These are phyloP conservation scores for Kalmusia sp. DNA, from an alignment of 2,329 filamentous ascomycete species.

Conservation along the genomic window DNA sequence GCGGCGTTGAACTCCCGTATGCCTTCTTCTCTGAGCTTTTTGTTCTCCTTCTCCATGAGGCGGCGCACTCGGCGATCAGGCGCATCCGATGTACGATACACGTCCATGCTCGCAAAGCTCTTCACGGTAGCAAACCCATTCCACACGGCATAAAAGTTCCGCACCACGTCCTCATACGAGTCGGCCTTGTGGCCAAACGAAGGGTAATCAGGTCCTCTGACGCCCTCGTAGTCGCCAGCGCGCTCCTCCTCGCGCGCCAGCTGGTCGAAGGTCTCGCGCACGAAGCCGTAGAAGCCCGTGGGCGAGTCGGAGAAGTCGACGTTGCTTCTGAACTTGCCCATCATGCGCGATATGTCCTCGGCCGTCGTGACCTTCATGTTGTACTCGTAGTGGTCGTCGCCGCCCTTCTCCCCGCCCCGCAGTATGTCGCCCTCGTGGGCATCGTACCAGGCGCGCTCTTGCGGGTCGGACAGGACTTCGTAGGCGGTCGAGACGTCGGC, in stretches of 20 bases:
- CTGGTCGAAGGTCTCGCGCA: slow-evolving; percentile 78
- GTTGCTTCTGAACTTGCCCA: slow-evolving; percentile 79
- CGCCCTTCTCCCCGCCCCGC: slow-evolving; percentile 63
- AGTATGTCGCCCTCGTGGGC: slow-evolving; percentile 88
- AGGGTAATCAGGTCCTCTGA: slow-evolving; percentile 72
- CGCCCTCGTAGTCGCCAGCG: slow-evolving; percentile 72
- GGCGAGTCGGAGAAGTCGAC: slow-evolving; percentile 82
- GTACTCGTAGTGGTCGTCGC: slow-evolving; percentile 65
- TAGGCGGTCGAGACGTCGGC: slow-evolving; percentile 93
- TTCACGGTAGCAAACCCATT: slow-evolving; percentile 82
- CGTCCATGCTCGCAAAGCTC: slow-evolving; percentile 87
- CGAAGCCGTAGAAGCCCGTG: slow-evolving; percentile 82
- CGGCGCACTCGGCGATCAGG: slow-evolving; percentile 84
- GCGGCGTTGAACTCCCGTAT: slow-evolving; percentile 91
- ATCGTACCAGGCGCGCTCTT: slow-evolving; percentile 98
- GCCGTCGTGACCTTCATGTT: slow-evolving; percentile 80
- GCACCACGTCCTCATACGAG: slow-evolving; percentile 76
- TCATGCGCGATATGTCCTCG: slow-evolving; percentile 78
- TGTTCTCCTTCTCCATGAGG: slow-evolving; percentile 95
- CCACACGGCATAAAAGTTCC: slow-evolving; percentile 84
- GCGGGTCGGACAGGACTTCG: slow-evolving; percentile 92
- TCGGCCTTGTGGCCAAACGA: slow-evolving; percentile 82
- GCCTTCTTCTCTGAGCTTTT: slow-evolving; percentile 79
- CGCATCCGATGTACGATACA: slow-evolving; percentile 82
- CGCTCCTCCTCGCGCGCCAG: slow-evolving; percentile 81